Evolutionary conservation across 2,329 filamentous ascomycete species (phyloP), one percentile per base, ranked within the genome.

Genomic region (Tolypocladium ophioglossoides): DNA sequence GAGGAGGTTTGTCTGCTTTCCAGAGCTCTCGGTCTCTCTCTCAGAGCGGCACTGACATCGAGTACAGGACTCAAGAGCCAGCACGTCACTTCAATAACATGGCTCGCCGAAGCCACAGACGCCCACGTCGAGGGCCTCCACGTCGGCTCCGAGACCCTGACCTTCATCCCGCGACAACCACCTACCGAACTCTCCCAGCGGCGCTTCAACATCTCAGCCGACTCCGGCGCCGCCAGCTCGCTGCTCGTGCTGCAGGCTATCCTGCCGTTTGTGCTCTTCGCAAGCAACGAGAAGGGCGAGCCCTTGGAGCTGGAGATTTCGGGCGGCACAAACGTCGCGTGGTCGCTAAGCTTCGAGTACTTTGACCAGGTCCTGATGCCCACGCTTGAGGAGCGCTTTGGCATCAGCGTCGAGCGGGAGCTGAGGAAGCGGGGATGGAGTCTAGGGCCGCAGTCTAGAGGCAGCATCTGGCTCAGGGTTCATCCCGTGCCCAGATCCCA

Each of bases 301-400:
- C 72, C 75, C 2, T 68, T 83, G 24, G 71, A 72, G 34, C 59
- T 84, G 6, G 71, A 73, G 20, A 75, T 85, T 8, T 71, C 74
- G 2, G 82, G 82, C 6, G 82, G 82, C 18, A 84, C 82, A 1
- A 84, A 85, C 58, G 76, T 80, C 2, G 69, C 72, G 11, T 82
- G 74, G 61, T 82, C 80, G 0, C 70, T 74, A 1, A 80, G 76
- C n/a, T 83, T 74, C 55, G 82, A 86, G 61, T 86, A 85, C 61
- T 67, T 84, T 4, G 79, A 83, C 60, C 82, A 84, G 60, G 77
- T 85, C 0, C 70, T 85, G 1, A 66, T 84, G 35, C 82, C 82
- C 3, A 69, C 72, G 0, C 66, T 85, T 0, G 70, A 79, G 60
- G 68, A 71, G 2, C 70, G 71, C 4, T 82, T 83, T 53, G 72